These are phyloP conservation scores for Tetrapisispora iriomotensis DNA, from an alignment of 805 yeast species.

Conservation along the genomic window DNA sequence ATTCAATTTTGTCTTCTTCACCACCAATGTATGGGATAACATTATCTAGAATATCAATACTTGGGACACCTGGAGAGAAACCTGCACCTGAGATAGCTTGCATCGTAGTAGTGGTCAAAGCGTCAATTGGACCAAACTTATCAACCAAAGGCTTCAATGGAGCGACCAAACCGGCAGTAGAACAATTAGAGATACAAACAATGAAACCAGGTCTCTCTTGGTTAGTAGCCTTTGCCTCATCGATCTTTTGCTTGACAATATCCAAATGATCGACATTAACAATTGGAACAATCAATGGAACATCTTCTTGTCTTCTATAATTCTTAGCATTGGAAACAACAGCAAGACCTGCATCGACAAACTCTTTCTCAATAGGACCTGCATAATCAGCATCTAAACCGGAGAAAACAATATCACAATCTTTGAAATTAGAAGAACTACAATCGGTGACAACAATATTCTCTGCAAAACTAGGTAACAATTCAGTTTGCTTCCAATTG, in stretches of 20 bases:
- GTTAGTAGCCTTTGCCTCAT: constrained; percentile 44
- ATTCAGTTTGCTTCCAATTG: constrained; percentile 86
- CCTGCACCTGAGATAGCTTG: constrained; percentile 99
- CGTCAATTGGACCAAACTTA: constrained; percentile 80
- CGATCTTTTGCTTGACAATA: constrained; percentile 45
- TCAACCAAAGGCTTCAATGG: constrained; percentile 93
- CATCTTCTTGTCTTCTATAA: constrained; percentile 78
- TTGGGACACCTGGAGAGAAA: constrained; percentile 93
- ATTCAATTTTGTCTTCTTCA: constrained; percentile 96
- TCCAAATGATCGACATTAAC: constrained; percentile 87
- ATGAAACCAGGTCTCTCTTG: constrained; percentile 66
- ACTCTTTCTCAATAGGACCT: constrained; percentile 81
- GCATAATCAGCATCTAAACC: constrained; percentile 92
- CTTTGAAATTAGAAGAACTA: constrained; percentile 61
- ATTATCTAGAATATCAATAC: constrained; percentile 90
- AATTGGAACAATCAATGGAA: constrained; percentile 91
- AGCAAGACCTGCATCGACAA: constrained; percentile 69
- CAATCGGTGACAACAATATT: constrained; percentile 68
- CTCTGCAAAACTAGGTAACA: constrained; percentile 62
- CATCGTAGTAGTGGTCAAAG: constrained; percentile 79
- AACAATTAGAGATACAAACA: constrained; percentile 94
- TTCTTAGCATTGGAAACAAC: constrained; percentile 94
- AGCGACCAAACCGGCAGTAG: constrained; percentile 96
- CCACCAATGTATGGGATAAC: constrained; percentile 91
- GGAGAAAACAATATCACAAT: constrained; percentile 89